Conservation (phyloP, 768 basidiomycete genomes). For the Pleurotus salmoneostramineus region DNA sequence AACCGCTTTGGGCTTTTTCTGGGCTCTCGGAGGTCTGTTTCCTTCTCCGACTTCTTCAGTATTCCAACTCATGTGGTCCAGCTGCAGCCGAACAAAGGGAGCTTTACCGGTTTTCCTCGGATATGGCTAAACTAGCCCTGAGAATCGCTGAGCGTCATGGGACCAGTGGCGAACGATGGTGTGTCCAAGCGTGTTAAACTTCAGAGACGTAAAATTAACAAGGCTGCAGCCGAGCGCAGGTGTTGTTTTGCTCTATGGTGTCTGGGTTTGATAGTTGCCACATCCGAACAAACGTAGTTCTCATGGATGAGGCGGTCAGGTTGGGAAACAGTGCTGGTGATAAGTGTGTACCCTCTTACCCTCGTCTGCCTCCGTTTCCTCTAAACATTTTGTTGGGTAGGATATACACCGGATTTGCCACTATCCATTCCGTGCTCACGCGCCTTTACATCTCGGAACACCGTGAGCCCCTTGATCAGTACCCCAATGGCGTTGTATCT, state of each 20-base stretch:
- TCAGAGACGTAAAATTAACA: neutral
- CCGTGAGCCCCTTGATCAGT: slow-evolving; percentile 31
- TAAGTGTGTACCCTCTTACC: slow-evolving; percentile 32
- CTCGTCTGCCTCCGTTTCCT: neutral
- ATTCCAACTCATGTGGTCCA: slow-evolving; percentile 14
- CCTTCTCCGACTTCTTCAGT: neutral
- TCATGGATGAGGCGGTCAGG: slow-evolving; percentile 59
- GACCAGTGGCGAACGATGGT: slow-evolving; percentile 67
- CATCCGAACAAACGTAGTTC: slow-evolving; percentile 55
- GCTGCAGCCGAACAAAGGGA: slow-evolving; percentile 60
- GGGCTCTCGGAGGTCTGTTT: slow-evolving; percentile 55
- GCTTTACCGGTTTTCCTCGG: slow-evolving; percentile 63
- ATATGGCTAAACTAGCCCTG: slow-evolving; percentile 63
- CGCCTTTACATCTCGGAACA: slow-evolving; percentile 61
- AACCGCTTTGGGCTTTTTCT: slow-evolving; percentile 69
- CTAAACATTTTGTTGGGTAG: slow-evolving; percentile 24
- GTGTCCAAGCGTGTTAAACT: neutral
- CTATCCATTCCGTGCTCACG: slow-evolving; percentile 48
- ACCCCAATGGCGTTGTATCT: neutral
- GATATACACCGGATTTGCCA: slow-evolving; percentile 59
- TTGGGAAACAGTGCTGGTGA: slow-evolving; percentile 68
- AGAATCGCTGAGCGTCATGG: slow-evolving; percentile 66
- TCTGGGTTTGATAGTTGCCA: slow-evolving; percentile 67
- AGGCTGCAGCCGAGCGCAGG: slow-evolving; percentile 43
- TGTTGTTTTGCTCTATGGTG: slow-evolving; percentile 58